These are phyloP conservation scores for Apiospora phragmitis DNA, from an alignment of 2,329 filamentous ascomycete species.

Conservation along the genomic window DNA sequence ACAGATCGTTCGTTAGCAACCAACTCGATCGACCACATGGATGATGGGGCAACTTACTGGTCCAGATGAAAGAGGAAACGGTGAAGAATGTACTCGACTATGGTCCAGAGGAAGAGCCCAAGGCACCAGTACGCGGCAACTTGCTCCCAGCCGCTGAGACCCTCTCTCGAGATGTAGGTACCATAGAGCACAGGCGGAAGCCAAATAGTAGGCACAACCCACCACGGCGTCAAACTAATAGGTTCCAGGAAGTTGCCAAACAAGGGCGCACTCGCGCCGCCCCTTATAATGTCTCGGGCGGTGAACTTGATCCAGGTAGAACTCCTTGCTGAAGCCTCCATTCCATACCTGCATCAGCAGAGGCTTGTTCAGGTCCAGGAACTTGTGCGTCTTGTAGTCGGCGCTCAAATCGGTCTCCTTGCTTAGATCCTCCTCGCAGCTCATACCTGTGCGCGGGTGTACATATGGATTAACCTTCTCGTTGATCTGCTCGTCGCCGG, in stretches of 20 bases:
- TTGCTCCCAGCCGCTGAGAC: constrained; percentile 50
- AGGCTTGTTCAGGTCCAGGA: constrained; percentile 83
- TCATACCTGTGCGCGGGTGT: constrained; percentile 79
- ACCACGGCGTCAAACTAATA: constrained; percentile 94
- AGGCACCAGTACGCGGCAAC: constrained; percentile 64
- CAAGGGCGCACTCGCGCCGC: constrained; percentile 85
- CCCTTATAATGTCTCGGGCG: constrained; percentile 94
- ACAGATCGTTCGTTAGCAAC: constrained; percentile 29
- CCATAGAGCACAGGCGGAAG: constrained; percentile 78
- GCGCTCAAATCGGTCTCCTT: constrained; percentile 74
- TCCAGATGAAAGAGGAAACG: constrained; percentile 94
- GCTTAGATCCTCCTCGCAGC: constrained; percentile 80
- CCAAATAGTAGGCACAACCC: constrained; percentile 82
- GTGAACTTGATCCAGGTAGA: constrained; percentile 95
- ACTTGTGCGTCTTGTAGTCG: constrained; percentile 91
- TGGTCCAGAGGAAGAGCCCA: constrained; percentile 80
- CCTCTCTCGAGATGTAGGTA: constrained; percentile 62
- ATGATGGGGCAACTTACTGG: constrained; percentile 57
- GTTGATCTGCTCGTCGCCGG: constrained; percentile 36
- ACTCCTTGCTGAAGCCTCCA: constrained; percentile 88
- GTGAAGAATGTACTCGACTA: constrained; percentile 88
- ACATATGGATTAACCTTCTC: constrained; percentile 32
- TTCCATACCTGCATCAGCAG: constrained; percentile 86
- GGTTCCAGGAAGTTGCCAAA: constrained; percentile 99
- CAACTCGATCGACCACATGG: neutral